Conservation (phyloP, 768 basidiomycete species). For the Coprinopsis strossmayeri region DNA sequence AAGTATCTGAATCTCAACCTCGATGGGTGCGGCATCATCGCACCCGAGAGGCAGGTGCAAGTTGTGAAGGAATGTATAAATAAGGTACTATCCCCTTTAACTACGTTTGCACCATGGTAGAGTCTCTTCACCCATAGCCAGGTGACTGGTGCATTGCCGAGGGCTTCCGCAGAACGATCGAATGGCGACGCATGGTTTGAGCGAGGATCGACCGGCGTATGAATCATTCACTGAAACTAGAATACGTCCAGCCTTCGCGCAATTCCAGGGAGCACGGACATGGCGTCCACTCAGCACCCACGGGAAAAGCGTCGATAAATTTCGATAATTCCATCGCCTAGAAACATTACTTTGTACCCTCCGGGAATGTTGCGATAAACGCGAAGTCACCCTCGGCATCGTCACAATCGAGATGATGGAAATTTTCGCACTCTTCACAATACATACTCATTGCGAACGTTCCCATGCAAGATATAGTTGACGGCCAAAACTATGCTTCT, state of each 20-base stretch:
- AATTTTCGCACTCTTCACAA: constrained; percentile 7
- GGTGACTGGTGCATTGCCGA: constrained; percentile 10
- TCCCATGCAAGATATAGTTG: constrained; percentile 10
- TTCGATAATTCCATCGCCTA: constrained; percentile 4
- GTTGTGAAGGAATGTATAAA: constrained; percentile 2
- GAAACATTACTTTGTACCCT: constrained; percentile 1
- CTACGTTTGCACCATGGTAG: constrained; percentile 9
- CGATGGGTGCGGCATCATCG: constrained; percentile 4
- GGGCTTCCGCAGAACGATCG: constrained; percentile 1
- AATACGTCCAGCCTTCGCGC: background rate
- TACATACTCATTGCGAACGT: constrained; percentile 4
- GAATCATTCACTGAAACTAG: background rate
- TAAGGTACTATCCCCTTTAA: constrained; percentile 6
- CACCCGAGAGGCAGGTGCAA: constrained; percentile 9
- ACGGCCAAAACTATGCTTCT: constrained; percentile 3
- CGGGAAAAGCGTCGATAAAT: background rate
- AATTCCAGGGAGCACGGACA: too few species aligned
- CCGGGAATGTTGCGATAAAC: constrained; percentile 9
- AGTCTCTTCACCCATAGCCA: constrained; percentile 6
- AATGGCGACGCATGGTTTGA: background rate
- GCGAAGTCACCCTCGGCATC: constrained; percentile 2
- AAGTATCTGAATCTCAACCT: constrained; percentile 2
- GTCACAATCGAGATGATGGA: constrained; percentile 8
- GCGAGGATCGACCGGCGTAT: background rate
- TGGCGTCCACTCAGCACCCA: too few species aligned